A percentile compares a stretch with the other conserved stretches of the same genome.
These are phyloP conservation scores for Thalassiosira mediterranea DNA, from an alignment of 352 stramenopile species.

Conservation along the genomic window DNA sequence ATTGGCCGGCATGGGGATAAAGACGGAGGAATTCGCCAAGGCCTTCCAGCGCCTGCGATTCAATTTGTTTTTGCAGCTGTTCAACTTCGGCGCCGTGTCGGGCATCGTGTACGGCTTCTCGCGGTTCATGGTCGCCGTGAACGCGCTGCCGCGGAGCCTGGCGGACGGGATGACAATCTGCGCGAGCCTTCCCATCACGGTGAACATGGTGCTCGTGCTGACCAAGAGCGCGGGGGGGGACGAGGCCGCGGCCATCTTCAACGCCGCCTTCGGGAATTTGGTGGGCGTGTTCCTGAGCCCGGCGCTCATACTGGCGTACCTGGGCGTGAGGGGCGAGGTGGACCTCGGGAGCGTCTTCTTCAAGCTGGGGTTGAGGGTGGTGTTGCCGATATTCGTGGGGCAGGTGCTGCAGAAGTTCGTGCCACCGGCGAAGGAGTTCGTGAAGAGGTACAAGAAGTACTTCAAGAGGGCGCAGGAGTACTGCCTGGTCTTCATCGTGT, in stretches of 20 bases:
- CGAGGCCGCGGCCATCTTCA: slow-evolving; percentile 63
- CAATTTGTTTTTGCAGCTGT: slow-evolving; percentile 59
- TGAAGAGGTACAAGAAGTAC: slow-evolving; percentile 49
- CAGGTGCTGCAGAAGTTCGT: slow-evolving; percentile 70
- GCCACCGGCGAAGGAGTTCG: slow-evolving; percentile 40
- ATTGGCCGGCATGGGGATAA: slow-evolving; percentile 72
- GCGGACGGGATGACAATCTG: slow-evolving; percentile 59
- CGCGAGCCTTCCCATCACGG: slow-evolving; percentile 56
- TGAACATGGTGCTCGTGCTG: slow-evolving; percentile 68
- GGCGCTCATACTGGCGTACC: slow-evolving; percentile 58
- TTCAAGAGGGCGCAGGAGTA: slow-evolving; percentile 69
- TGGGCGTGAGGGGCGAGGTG: slow-evolving; percentile 56
- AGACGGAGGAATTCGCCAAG: slow-evolving; percentile 77
- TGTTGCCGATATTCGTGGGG: slow-evolving; percentile 62
- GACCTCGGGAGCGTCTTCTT: slow-evolving; percentile 62
- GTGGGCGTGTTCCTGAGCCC: slow-evolving; percentile 71
- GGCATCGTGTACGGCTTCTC: slow-evolving; percentile 46
- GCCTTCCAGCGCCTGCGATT: slow-evolving; percentile 67
- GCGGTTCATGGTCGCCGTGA: slow-evolving; percentile 30
- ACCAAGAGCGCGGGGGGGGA: slow-evolving; percentile 59
- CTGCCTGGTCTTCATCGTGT: slow-evolving; percentile 67
- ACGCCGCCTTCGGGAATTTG: slow-evolving; percentile 61
- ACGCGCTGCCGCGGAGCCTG: slow-evolving; percentile 40
- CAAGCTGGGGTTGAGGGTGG: slow-evolving; percentile 57
- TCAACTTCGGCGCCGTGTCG: slow-evolving; percentile 59